These are phyloP conservation scores for Hanseniaspora uvarum DNA, from an alignment of 1,139 yeast species.

Conservation along the genomic window DNA sequence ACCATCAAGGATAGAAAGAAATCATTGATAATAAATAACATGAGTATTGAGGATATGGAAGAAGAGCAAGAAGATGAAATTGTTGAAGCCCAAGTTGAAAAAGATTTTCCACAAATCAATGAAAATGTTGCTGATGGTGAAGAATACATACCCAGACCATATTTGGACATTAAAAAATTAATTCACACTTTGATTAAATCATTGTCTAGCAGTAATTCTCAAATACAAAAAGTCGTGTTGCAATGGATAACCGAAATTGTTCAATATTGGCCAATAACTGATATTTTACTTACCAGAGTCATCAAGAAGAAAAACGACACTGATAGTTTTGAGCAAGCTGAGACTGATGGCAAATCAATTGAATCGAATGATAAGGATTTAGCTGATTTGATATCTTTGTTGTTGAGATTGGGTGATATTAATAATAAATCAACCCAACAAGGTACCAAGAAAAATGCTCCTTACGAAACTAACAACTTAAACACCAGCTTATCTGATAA, in stretches of 20 bases:
- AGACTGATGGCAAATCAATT: not conserved
- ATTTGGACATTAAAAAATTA: constrained; percentile 71
- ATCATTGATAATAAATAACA: constrained; percentile 23
- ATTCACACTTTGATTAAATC: constrained; percentile 72
- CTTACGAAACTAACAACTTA: not conserved
- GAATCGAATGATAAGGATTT: constrained; percentile 26
- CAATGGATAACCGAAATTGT: constrained; percentile 75
- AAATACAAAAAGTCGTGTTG: constrained; percentile 69
- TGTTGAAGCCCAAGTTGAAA: not conserved
- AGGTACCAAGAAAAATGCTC: not conserved
- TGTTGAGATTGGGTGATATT: constrained; percentile 35
- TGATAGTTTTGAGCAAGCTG: constrained; percentile 19
- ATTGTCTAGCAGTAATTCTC: constrained; percentile 61
- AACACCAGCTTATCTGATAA: constrained; percentile 1
- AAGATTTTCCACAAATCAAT: not conserved
- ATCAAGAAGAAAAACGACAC: not conserved
- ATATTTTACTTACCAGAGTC: constrained; percentile 40
- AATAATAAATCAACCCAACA: constrained; percentile 31
- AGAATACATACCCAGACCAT: constrained; percentile 72
- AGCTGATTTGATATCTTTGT: constrained; percentile 47
- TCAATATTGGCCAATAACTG: constrained; percentile 64
- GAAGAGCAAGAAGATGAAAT: constrained; percentile 12
- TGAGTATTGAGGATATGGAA: constrained; percentile 19
- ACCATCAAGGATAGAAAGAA: constrained; percentile 31
- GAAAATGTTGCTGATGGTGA: constrained; percentile 34